Conservation (phyloP, 2,329 filamentous ascomycete genomes). For the Chaetomiaceae sp. region DNA sequence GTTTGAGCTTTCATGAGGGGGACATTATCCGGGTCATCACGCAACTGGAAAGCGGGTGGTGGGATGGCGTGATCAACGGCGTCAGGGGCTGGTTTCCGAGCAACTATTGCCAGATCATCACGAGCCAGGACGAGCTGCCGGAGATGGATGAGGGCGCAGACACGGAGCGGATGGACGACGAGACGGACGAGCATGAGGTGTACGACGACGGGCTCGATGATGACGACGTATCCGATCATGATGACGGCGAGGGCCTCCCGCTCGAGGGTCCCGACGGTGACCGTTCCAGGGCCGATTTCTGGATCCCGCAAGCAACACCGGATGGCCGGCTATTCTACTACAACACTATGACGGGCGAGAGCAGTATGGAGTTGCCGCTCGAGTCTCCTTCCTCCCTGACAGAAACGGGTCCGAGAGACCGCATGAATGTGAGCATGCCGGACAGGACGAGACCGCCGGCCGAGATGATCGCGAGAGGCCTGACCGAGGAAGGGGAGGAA, state of each 20-base stretch:
- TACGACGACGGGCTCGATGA: slow-evolving; percentile 65
- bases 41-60: slow-evolving; percentile 97
- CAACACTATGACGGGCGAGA: slow-evolving; percentile 94
- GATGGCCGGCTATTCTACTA: slow-evolving; percentile 95
- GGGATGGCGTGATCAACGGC: slow-evolving; percentile 97
- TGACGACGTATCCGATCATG: slow-evolving; percentile 57
- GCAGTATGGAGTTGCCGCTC: slow-evolving; percentile 87
- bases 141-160: slow-evolving; percentile 54
- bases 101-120: slow-evolving; percentile 92
- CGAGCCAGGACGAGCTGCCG: slow-evolving; percentile 66
- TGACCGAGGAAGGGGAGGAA: slow-evolving; percentile 82
- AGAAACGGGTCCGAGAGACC: slow-evolving; percentile 82
- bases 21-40: slow-evolving; percentile 99
- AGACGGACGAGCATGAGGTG: slow-evolving; percentile 63
- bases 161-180: slow-evolving; percentile 54
- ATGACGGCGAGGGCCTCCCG: slow-evolving; percentile 50
- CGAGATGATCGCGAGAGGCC: slow-evolving; percentile 83
- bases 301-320: slow-evolving; percentile 94
- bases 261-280: slow-evolving; percentile 64
- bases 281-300: slow-evolving; percentile 88
- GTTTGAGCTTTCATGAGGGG: slow-evolving; percentile 92
- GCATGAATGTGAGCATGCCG: slow-evolving; percentile 81
- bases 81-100: slow-evolving; percentile 98
- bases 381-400: slow-evolving; percentile 78
- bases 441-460: slow-evolving; percentile 85